Percentiles rank a stretch among this genome's conserved stretches.
phyloP scores from a whole-genome alignment of 2,329 filamentous ascomycete species.

The Thielaviopsis musarum region DNA sequence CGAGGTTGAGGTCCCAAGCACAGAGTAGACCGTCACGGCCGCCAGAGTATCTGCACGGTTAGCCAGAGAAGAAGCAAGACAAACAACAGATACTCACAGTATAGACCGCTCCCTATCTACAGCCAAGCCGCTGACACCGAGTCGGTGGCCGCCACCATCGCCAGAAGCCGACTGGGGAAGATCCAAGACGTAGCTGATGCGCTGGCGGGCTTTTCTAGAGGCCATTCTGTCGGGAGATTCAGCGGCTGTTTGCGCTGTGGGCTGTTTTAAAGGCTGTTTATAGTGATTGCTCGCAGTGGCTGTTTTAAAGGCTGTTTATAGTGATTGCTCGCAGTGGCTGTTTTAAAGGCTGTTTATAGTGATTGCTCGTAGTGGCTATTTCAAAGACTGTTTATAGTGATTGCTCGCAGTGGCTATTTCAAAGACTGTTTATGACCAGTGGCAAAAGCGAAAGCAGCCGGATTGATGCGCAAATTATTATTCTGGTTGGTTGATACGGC shows the following conservation, averaged over 20 bases:
- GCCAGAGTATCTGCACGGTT: slow-evolving; percentile 63
- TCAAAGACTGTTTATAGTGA: too few species aligned
- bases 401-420: too few species aligned
- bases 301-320: too few species aligned
- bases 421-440: too few species aligned
- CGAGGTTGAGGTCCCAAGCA: slow-evolving; percentile 77
- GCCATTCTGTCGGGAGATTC: slow-evolving; percentile 32
- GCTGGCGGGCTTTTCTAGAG: slow-evolving; percentile 47
- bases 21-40: slow-evolving; percentile 91
- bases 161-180: slow-evolving; percentile 43
- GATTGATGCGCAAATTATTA: neutral
- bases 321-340: too few species aligned
- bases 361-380: too few species aligned
- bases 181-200: slow-evolving; percentile 52
- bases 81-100: slow-evolving; percentile 44
- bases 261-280: too few species aligned
- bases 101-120: slow-evolving; percentile 71
- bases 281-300: too few species aligned
- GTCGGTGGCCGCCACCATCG: slow-evolving; percentile 62
- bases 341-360: too few species aligned
- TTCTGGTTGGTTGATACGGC: neutral
- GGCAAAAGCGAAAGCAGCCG: neutral
- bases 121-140: slow-evolving; percentile 88
- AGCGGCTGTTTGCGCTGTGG: too few species aligned
- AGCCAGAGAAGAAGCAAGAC: neutral